Conservation (phyloP, 1,284 basidiomycete species). For the Afroboletus lepidellus region DNA sequence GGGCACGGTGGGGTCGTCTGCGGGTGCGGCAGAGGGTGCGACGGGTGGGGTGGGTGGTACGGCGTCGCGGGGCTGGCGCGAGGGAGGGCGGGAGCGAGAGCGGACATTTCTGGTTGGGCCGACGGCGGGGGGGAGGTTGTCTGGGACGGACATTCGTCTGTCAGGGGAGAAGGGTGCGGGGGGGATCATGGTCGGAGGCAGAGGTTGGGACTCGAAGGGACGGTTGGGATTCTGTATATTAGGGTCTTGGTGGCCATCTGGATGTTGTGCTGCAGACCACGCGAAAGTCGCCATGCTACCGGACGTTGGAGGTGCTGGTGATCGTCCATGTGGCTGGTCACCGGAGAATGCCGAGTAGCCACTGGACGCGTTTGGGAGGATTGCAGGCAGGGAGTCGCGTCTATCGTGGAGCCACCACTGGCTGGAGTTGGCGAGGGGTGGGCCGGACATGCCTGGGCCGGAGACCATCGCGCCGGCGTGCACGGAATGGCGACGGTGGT, state of each 20-base stretch:
- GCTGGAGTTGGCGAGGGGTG: constrained; percentile 15
- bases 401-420: constrained; percentile 64
- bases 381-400: constrained; percentile 68
- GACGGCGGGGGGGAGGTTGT: constrained; percentile 45
- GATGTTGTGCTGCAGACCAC: constrained; percentile 61
- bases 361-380: constrained; percentile 62
- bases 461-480: constrained; percentile 52
- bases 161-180: constrained; percentile 58
- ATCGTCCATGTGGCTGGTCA: constrained; percentile 63
- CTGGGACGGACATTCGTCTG: constrained; percentile 72
- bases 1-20: constrained; percentile 40
- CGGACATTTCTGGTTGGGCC: constrained; percentile 55
- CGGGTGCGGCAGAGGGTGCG: constrained; percentile 34
- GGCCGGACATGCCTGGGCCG: constrained; percentile 26
- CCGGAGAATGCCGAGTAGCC: constrained; percentile 60
- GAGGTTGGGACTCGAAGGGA: constrained; percentile 38
- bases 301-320: constrained; percentile 55
- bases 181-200: constrained; percentile 49
- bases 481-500: constrained; percentile 68
- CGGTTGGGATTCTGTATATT: constrained; percentile 39
- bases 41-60: constrained; percentile 38
- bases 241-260: constrained; percentile 41
- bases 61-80: constrained; percentile 51
- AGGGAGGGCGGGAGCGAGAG: constrained; percentile 70
- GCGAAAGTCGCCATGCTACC: constrained; percentile 65